A percentile compares a stretch with the other conserved stretches of the same genome.
These are phyloP conservation scores for Warburgia ugandensis DNA, from an alignment of 164 flowering plant species.

Conservation along the genomic window DNA sequence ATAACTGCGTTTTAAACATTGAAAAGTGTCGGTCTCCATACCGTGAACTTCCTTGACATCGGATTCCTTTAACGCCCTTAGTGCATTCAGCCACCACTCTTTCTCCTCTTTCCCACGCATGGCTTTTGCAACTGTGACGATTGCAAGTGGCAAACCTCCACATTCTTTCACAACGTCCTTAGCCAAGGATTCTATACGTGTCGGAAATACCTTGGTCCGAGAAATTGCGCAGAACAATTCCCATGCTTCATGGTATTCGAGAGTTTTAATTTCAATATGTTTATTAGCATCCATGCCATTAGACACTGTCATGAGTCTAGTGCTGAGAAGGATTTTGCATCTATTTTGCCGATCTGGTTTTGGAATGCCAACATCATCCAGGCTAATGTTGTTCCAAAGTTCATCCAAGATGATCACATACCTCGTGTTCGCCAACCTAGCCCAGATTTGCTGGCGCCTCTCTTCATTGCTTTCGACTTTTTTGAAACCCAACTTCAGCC, in stretches of 20 bases:
- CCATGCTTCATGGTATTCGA: background rate
- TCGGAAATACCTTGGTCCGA: background rate
- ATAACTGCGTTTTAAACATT: conserved; percentile 6
- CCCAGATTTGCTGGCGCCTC: too few relatives aligned
- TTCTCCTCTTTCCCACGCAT: background rate
- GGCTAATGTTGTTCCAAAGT: too few relatives aligned
- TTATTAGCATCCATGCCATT: background rate
- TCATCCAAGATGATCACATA: too few relatives aligned
- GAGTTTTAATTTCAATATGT: background rate
- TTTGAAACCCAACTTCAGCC: too few relatives aligned
- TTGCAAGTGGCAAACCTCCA: too few relatives aligned
- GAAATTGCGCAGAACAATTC: background rate
- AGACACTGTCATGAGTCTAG: background rate
- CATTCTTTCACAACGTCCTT: background rate
- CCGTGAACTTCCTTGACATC: conserved; percentile 1
- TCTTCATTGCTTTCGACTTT: too few relatives aligned
- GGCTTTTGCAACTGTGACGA: conserved; percentile 1
- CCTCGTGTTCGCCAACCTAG: too few relatives aligned
- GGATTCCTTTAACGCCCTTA: background rate
- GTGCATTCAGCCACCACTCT: conserved; percentile 8
- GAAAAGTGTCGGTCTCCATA: conserved; percentile 5
- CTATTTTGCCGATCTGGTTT: too few relatives aligned
- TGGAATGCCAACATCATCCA: too few relatives aligned
- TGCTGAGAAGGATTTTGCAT: background rate
- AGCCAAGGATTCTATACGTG: background rate